Evolutionary conservation across 176 grass and related monocot species (phyloP).

Genomic region (Raddia distichophylla): DNA sequence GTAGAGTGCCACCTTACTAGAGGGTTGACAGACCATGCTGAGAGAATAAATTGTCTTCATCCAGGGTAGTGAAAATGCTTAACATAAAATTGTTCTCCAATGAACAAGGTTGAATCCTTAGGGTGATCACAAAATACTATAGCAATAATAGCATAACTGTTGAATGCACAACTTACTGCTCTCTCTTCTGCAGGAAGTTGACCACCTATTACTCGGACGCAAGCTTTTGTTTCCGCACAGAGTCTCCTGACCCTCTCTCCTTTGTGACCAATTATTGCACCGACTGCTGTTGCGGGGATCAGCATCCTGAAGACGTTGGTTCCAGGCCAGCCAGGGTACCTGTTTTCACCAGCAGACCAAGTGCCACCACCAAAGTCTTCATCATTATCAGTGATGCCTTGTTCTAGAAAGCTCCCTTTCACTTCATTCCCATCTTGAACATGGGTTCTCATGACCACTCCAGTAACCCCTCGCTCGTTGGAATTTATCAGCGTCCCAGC

Average conservation of each 20-base stretch:
- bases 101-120: not conserved
- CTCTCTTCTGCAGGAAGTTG: conserved; percentile 42
- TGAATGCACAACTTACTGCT: conserved; percentile 46
- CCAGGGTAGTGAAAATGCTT: conserved; percentile 1
- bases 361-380: conserved; percentile 26
- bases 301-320: conserved; percentile 55
- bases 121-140: not conserved
- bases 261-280: conserved; percentile 41
- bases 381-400: not conserved
- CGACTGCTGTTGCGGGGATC: conserved; percentile 39
- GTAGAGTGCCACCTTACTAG: not conserved
- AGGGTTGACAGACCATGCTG: not conserved
- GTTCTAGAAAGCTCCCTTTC: not conserved
- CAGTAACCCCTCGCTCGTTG: conserved; percentile 1
- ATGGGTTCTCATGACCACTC: conserved; percentile 18
- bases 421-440: not conserved
- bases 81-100: not conserved
- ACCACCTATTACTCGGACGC: conserved; percentile 44
- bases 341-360: conserved; percentile 31
- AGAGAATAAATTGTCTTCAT: not conserved
- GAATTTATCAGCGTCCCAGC: conserved; percentile 22
- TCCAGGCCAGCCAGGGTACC: conserved; percentile 57
- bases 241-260: conserved; percentile 52
- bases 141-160: conserved; percentile 16
- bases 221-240: conserved; percentile 50